Conservation (phyloP, 2,329 filamentous ascomycete genomes). For the Clonostachys byssicola region DNA sequence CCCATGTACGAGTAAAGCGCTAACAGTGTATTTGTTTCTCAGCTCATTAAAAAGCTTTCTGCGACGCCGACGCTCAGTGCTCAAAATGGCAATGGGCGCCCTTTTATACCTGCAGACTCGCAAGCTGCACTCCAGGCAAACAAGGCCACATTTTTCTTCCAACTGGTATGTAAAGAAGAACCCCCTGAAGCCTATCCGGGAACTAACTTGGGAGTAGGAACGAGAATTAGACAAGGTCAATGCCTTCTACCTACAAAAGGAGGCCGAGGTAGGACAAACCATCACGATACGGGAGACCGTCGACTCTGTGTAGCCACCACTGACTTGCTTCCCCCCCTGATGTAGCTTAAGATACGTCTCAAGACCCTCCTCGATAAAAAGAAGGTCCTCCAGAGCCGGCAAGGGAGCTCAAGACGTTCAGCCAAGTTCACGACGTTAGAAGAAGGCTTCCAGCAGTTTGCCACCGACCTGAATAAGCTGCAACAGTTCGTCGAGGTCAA, state of each 20-base stretch:
- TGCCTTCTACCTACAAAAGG: constrained; percentile 94
- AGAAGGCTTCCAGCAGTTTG: constrained; percentile 96
- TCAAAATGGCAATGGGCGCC: constrained; percentile 59
- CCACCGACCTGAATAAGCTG: constrained; percentile 92
- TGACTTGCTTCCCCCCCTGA: background rate
- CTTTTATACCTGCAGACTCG: constrained; percentile 57
- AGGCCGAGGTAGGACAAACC: constrained; percentile 72
- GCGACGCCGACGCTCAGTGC: constrained; percentile 81
- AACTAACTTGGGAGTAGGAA: constrained; percentile 61
- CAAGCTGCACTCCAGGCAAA: constrained; percentile 91
- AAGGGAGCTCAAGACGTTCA: constrained; percentile 78
- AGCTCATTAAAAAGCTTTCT: constrained; percentile 98
- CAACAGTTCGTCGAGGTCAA: constrained; percentile 99
- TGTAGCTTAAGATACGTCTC: constrained; percentile 84
- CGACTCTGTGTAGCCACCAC: no score
- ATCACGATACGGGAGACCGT: background rate
- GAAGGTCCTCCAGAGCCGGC: constrained; percentile 78
- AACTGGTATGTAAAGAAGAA: constrained; percentile 62
- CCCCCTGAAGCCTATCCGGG: background rate
- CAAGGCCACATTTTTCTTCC: constrained; percentile 98
- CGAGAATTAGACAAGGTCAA: constrained; percentile 98
- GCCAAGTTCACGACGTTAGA: constrained; percentile 93
- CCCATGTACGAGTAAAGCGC: no score
- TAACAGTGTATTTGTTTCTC: constrained; percentile 9
- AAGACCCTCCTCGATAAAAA: constrained; percentile 95